Base-by-base conservation (phyloP, 306 rosid species). In the Glycyrrhiza uralensis region DNA sequence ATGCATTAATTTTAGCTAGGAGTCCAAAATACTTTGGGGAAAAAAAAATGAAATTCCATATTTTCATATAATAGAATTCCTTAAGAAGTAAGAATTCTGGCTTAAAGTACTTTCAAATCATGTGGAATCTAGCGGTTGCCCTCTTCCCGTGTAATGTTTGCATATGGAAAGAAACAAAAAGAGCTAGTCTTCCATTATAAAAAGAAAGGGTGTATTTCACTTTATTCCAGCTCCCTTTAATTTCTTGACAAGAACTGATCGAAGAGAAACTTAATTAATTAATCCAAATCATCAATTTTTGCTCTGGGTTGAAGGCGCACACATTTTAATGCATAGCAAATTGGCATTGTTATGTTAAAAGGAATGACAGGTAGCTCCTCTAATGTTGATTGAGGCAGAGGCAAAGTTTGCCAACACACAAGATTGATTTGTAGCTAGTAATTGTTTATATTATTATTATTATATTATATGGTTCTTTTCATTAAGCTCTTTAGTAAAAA, bases 181-280 rank as follows among this genome's bases (percentile, higher is more conserved):
- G 66, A 54, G n/a, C n/a, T n/a, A n/a, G 80, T 13, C 20, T 59
- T 61, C 79, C 72, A 44, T 52, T 22, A 66, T 42, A 46, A 23
- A n/a, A 73, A 60, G 22, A 66, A 66, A 67, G 45, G 15, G 42
- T 67, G 24, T 52, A n/a, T 56, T 64, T 74, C 78, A 74, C 86
- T 82, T 82, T 82, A 82, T 82, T 82, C 86, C 23, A n/a, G n/a
- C n/a, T 78, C 75, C 78, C 76, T 82, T 78, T 26, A 56, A n/a
- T n/a, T n/a, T n/a, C 78, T 69, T 74, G 66, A 73, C 74, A 78
- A 44, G 26, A 82, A 55, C 75, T 4, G 11, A 44, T 5, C 11
- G 1, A 28, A 42, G 60, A 54, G 26, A 62, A 50, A 41, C 71
- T 46, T 69, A 23, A 74, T 28, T 32, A 22, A 28, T n/a, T 33